These are phyloP conservation scores for Brassica incana DNA, from an alignment of 345 rosid species.

Conservation along the genomic window DNA sequence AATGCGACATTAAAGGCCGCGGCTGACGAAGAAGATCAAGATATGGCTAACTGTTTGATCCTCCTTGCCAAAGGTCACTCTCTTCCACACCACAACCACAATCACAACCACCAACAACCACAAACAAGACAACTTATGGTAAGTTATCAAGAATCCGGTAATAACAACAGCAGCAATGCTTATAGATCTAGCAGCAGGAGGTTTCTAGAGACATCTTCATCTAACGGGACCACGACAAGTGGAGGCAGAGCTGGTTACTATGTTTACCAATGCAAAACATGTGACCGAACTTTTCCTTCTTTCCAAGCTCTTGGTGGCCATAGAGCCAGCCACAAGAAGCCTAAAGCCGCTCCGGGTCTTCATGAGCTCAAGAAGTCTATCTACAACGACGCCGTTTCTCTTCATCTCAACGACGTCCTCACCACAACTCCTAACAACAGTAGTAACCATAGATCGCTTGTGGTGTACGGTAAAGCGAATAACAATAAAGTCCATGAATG, in stretches of 20 bases:
- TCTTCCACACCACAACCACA: conserved; percentile 24
- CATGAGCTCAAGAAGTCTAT: conserved; percentile 43
- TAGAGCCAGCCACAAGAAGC: conserved; percentile 97
- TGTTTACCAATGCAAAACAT: conserved; percentile 92
- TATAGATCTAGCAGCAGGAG: conserved; percentile 61
- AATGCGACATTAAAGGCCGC: conserved; percentile 40
- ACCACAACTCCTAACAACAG: conserved; percentile 28
- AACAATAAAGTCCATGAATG: conserved; percentile 78
- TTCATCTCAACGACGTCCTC: conserved; percentile 50
- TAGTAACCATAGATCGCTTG: conserved; percentile 30
- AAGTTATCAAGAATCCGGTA: conserved; percentile 19
- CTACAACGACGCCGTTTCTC: conserved; percentile 53
- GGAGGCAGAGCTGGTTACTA: conserved; percentile 68
- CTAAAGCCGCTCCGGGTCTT: conserved; percentile 39
- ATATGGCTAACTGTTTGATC: conserved; percentile 92
- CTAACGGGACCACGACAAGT: conserved; percentile 37
- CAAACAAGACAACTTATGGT: conserved; percentile 35
- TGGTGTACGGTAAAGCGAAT: conserved; percentile 24
- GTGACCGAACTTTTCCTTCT: conserved; percentile 80
- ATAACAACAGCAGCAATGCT: conserved; percentile 24
- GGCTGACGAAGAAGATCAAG: conserved; percentile 75
- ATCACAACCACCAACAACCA: conserved; percentile 13
- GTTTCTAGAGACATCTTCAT: conserved; percentile 59
- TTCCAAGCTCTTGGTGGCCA: conserved; percentile 99
- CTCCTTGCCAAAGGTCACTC: conserved; percentile 77